Evolutionary conservation across 148 eudicot genomes (phyloP), one percentile per base, ranked within the genome.

Genomic region (Polygonum maritimum): DNA sequence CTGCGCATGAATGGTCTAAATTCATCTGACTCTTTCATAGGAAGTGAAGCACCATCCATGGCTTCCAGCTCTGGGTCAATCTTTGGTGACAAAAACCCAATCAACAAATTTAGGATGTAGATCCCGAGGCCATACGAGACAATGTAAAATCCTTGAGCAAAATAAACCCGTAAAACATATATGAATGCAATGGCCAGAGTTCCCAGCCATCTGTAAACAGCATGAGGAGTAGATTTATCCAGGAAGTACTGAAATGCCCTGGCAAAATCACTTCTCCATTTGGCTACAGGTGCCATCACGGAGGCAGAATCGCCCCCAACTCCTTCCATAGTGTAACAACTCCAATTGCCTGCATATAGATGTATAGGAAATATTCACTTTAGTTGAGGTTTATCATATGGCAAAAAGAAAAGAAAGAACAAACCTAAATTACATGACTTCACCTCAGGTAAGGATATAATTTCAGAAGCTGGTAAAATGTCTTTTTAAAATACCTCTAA

Each of bases 41-140:
- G 91, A 44, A 84, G 81, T 36, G 82, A 48, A 80, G 88, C 84
- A 18, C 90, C 93, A 63, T 91, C 98, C 38, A 82, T 60, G 63
- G 81, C 87, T 82, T 93, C 98, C 74, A 91, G 74, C 84, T 89
- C 98, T 0, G 93, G 96, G 75, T 91, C 96, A 75, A 89, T 84
- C 69, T 83, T 83, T 4, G 98, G 98, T 26, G 98, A 93, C 77
- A 93, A 77, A 82, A 93, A 93, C 45, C 94, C 96, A 19, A 93
- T 93, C 82, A 93, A 77, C 84, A 90, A 73, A 80, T 93, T 93
- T 67, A 90, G 75, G 76, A 93, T 76, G 79, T 93, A 91, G 78
- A 86, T 93, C 18, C 93, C 96, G 75, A 93, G 81, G 41, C 96
- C 96, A 77, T 91, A 93, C 33, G 89, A 83, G n/a, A 90, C 82